A percentile compares a stretch with the other conserved stretches of the same genome.
Conservation (phyloP, 78 protist species). For the Planoprotostelium fungivorum region DNA sequence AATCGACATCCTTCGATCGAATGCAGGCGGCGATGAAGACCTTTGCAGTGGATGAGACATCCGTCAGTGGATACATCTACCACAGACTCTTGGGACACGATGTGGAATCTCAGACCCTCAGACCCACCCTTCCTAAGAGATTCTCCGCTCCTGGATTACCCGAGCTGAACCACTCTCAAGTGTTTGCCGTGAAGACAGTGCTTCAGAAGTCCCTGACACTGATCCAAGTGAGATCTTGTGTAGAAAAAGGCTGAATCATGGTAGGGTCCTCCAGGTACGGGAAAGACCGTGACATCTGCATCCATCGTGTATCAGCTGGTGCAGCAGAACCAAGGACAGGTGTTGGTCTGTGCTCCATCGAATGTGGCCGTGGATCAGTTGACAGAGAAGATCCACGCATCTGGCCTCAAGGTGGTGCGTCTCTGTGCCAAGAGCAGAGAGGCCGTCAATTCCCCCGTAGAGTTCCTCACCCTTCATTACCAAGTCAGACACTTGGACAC, state of each 20-base stretch:
- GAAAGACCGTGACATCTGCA: slow-evolving; percentile 97
- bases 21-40: slow-evolving; percentile 87
- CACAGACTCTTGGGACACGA: slow-evolving; percentile 93
- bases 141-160: slow-evolving; percentile 84
- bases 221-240: slow-evolving; percentile 71
- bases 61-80: slow-evolving; percentile 79
- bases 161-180: slow-evolving; percentile 90
- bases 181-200: slow-evolving; percentile 78
- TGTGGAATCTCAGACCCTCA: slow-evolving; percentile 53
- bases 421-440: slow-evolving; percentile 96
- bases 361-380: slow-evolving; percentile 99
- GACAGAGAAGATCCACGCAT: slow-evolving; percentile 88
- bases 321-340: slow-evolving; percentile 63
- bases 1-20: slow-evolving; percentile 86
- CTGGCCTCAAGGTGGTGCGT: slow-evolving; percentile 97
- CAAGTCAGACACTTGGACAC: slow-evolving; percentile 74
- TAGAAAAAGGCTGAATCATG: no score
- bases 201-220: slow-evolving; percentile 84
- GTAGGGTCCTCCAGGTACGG: slow-evolving; percentile 97
- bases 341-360: slow-evolving; percentile 97
- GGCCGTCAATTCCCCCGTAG: slow-evolving; percentile 82
- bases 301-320: slow-evolving; percentile 94
- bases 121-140: slow-evolving; percentile 35
- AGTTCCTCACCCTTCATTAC: slow-evolving; percentile 91
- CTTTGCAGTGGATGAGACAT: slow-evolving; percentile 82